Conservation (phyloP, 257 asterid genomes). For the Ligustrum vulgare region DNA sequence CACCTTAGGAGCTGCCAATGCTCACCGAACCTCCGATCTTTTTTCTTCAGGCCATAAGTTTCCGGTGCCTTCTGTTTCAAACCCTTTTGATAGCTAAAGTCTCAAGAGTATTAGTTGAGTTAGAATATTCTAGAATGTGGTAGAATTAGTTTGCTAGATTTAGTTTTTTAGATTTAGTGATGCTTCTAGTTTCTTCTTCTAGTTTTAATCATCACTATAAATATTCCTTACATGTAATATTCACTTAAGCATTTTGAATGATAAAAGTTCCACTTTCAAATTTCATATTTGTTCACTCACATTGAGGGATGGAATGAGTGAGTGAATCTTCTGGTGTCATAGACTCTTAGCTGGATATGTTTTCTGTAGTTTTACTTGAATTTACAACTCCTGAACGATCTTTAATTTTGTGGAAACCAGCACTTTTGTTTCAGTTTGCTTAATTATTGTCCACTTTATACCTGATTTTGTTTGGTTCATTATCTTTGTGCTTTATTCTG, state of each 20-base stretch:
- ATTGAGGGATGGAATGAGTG: not conserved
- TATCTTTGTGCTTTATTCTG: not conserved
- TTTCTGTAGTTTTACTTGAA: not conserved
- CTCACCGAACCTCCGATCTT: not conserved
- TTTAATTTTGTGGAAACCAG: not conserved
- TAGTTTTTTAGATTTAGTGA: no score
- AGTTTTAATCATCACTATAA: no score
- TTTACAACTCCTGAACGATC: not conserved
- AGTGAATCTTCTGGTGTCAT: not conserved
- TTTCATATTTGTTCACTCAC: no score
- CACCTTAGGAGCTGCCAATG: not conserved
- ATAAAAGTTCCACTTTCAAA: no score
- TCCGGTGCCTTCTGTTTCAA: not conserved
- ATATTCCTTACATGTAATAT: no score
- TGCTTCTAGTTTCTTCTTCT: no score
- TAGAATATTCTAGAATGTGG: no score
- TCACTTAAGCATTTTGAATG: no score
- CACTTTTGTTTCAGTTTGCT: not conserved
- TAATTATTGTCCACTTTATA: not conserved
- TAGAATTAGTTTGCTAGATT: no score
- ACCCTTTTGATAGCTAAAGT: not conserved
- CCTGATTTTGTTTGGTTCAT: constrained; percentile 6
- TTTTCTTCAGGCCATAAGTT: not conserved
- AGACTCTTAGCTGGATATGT: no score
- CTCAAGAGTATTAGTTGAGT: no score